A percentile compares a stretch with the other conserved stretches of the same genome.
These are phyloP conservation scores for Phytophthora tentaculata DNA, from an alignment of 352 stramenopile genomes.

Conservation along the genomic window DNA sequence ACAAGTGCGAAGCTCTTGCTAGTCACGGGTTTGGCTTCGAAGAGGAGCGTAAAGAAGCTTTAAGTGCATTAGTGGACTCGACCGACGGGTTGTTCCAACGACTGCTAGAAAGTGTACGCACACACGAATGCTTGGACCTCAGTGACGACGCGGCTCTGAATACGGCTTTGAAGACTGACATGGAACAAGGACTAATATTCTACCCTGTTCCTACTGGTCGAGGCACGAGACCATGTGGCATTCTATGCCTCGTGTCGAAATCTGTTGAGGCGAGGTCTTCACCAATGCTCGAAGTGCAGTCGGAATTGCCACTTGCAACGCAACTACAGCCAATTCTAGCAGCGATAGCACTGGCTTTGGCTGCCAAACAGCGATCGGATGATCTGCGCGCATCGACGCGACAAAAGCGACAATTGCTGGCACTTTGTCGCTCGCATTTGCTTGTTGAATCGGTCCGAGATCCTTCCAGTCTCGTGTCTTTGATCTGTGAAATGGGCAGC, in stretches of 20 bases:
- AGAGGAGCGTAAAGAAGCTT: conserved; percentile 4
- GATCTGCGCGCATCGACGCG: conserved; percentile 62
- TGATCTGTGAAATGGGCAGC: conserved; percentile 75
- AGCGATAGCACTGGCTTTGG: conserved; percentile 50
- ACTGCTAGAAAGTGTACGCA: conserved; percentile 49
- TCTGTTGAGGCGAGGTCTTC: conserved; percentile 10
- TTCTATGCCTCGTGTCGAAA: conserved; percentile 50
- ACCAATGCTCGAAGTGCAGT: conserved; percentile 29
- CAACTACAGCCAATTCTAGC: conserved; percentile 61
- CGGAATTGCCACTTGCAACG: conserved; percentile 21
- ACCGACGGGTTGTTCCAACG: conserved; percentile 38
- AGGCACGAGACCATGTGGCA: conserved; percentile 39
- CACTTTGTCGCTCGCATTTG: conserved; percentile 69
- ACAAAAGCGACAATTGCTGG: conserved; percentile 75
- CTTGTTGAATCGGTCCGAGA: conserved; percentile 74
- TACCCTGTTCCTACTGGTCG: conserved; percentile 54
- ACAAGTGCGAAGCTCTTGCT: conserved; percentile 44
- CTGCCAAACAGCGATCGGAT: conserved; percentile 61
- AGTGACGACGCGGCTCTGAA: conserved; percentile 40
- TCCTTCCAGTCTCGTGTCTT: conserved; percentile 69
- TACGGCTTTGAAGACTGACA: conserved; percentile 23
- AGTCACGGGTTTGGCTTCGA: conserved; percentile 26
- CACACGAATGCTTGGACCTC: conserved; percentile 45
- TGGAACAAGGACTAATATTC: conserved; percentile 46
- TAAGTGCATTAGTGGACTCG: conserved; percentile 23